Base-by-base conservation (phyloP, 2,329 filamentous ascomycete genomes). In the Cordyceps cateniannulata region DNA sequence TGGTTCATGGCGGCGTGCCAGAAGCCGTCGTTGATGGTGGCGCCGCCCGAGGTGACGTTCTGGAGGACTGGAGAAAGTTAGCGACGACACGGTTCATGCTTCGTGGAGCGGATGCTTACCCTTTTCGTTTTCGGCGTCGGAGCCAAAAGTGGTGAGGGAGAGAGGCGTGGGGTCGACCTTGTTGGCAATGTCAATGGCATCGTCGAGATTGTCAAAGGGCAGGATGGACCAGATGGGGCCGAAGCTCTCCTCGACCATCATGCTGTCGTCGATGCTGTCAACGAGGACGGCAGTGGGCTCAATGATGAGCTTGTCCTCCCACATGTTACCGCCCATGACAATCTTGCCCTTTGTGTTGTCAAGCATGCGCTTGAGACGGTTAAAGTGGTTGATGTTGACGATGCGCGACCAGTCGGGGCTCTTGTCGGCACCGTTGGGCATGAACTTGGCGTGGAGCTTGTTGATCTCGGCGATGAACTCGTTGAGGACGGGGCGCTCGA, bases 261-360 rank as follows among this genome's bases (percentile, higher is more conserved):
- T 84, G 75, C 96, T 93, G 53, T 93, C 82, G 29, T 75, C 63
- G 18, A 83, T 71, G 63, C 85, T 86, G 65, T 90, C 81, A 42
- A 97, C 88, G 63, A 91, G 81, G n/a, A 99, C 86, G n/a, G 93
- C 86, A 0, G 95, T 99, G 1, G 93, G 91, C 72, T 93, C 91
- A 67, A 99, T 95, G 75, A 89, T 97, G 54, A 89, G 85, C 35
- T 91, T 83, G 40, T 82, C 79, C 71, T 90, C 87, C 72, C 98
- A 91, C 77, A 89, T 87, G 59, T 87, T 85, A 53, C 95, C 95
- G 56, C 95, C 95, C 68, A 96, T 78, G 53, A 98, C 80, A 65
- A 99, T 91, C 76, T 90, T 89, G 73, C 95, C 95, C 64, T 84
- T 83, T 60, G 85, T 89, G 61, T 85, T 81, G 72, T 96, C 91